Evolutionary conservation across 441 rosid genomes (phyloP).

Genomic region (Croton laevigatus): DNA sequence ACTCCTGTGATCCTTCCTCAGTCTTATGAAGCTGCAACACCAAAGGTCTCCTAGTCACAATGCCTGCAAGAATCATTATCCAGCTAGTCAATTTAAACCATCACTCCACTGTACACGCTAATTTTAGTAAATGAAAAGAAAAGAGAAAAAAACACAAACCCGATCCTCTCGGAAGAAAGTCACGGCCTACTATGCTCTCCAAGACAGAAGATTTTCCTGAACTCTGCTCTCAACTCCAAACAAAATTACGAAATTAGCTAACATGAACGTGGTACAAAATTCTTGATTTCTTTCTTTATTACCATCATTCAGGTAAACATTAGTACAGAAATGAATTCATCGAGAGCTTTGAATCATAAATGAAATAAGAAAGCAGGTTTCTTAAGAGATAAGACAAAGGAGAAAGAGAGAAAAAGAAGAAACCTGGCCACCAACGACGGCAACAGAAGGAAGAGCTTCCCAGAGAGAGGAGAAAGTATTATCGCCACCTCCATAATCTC

Average conservation of each 20-base stretch:
- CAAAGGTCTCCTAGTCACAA: slow-evolving; percentile 83
- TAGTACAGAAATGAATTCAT: neutral
- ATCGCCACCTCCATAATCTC: slow-evolving; percentile 75
- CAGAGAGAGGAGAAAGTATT: slow-evolving; percentile 72
- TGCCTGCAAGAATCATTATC: slow-evolving; percentile 42
- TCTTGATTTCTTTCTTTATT: neutral
- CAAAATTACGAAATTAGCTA: neutral
- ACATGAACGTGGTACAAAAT: neutral
- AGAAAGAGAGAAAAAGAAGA: neutral
- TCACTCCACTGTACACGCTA: neutral
- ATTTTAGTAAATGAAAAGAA: neutral
- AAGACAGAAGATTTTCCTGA: slow-evolving; percentile 86
- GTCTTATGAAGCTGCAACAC: slow-evolving; percentile 79
- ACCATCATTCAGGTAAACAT: neutral
- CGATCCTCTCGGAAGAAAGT: slow-evolving; percentile 87
- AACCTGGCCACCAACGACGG: slow-evolving; percentile 95
- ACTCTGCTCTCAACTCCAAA: slow-evolving; percentile 46
- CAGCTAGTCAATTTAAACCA: neutral
- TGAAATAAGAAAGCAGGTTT: neutral
- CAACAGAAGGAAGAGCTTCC: slow-evolving; percentile 95
- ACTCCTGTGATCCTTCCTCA: slow-evolving; percentile 54
- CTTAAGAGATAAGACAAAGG: neutral
- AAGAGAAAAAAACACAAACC: slow-evolving; percentile 35
- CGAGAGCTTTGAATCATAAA: neutral
- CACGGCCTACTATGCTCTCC: slow-evolving; percentile 86